phyloP scores from a whole-genome alignment of 306 rosid species.

The Citrullus mucosospermus region DNA sequence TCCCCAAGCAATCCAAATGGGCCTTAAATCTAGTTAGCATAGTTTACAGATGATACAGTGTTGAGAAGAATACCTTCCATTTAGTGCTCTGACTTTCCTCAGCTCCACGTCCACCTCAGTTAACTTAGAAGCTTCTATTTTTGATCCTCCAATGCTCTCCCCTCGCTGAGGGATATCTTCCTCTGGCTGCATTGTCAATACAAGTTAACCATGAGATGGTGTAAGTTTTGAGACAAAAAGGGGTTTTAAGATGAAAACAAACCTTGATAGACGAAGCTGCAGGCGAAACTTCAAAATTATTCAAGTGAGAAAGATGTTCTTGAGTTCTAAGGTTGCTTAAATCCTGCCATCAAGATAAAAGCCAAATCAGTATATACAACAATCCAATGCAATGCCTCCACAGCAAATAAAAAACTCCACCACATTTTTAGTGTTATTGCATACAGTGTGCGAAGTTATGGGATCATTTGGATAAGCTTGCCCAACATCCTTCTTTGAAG shows the following conservation, averaged over 20 bases:
- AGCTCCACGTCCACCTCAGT: conserved; percentile 57
- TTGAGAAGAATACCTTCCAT: conserved; percentile 50
- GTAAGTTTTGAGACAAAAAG: neutral
- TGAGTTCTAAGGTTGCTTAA: conserved; percentile 30
- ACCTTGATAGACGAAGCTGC: conserved; percentile 81
- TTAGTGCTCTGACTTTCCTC: conserved; percentile 22
- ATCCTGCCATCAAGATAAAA: conserved; percentile 38
- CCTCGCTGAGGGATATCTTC: conserved; percentile 35
- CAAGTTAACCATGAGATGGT: conserved; percentile 15
- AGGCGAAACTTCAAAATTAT: conserved; percentile 74
- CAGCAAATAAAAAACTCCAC: conserved; percentile 4
- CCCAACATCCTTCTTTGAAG: conserved; percentile 65
- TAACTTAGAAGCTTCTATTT: conserved; percentile 28
- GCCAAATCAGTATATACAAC: conserved; percentile 18
- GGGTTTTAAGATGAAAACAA: neutral
- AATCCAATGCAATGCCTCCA: neutral
- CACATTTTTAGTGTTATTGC: neutral
- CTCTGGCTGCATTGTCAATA: conserved; percentile 72
- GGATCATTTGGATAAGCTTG: conserved; percentile 30
- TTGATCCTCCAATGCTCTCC: conserved; percentile 20
- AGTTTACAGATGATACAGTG: neutral
- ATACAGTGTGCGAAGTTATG: conserved; percentile 34
- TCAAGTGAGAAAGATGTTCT: conserved; percentile 34
- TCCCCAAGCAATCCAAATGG: neutral
- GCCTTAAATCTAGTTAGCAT: neutral